Conservation (phyloP, 2,329 filamentous ascomycete species). For the Cercospora sp. region DNA sequence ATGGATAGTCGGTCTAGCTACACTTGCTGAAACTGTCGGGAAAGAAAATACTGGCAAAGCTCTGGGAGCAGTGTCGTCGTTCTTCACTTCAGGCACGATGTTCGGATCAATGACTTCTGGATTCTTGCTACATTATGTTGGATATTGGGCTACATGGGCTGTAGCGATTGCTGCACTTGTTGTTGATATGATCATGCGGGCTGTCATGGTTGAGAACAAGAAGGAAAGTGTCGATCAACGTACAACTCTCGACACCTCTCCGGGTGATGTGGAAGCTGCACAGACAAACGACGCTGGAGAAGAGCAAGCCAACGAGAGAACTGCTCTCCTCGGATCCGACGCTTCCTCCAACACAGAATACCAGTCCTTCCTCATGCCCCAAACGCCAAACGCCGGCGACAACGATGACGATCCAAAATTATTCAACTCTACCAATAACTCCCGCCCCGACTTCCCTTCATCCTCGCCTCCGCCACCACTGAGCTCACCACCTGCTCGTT, state of each 20-base stretch:
- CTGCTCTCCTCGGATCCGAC: slow-evolving; percentile 5
- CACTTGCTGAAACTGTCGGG: slow-evolving; percentile 21
- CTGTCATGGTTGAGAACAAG: slow-evolving; percentile 18
- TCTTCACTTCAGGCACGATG: slow-evolving; percentile 22
- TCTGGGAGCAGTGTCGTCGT: slow-evolving; percentile 17
- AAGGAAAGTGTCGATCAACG: not conserved
- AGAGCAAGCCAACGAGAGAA: not conserved
- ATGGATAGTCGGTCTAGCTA: slow-evolving; percentile 26
- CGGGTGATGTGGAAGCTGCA: not conserved
- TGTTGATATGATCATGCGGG: slow-evolving; percentile 19
- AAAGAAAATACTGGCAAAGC: slow-evolving; percentile 21
- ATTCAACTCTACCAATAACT: not conserved
- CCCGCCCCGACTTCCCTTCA: slow-evolving; percentile 7
- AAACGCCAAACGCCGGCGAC: not conserved
- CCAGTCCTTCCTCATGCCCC: not conserved
- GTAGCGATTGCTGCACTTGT: slow-evolving; percentile 17
- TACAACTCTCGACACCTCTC: not conserved
- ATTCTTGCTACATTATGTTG: slow-evolving; percentile 20
- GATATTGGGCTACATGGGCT: slow-evolving; percentile 26
- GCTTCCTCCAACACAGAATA: not conserved
- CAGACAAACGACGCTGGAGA: not conserved
- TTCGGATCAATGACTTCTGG: slow-evolving; percentile 20
- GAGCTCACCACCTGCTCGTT: not conserved
- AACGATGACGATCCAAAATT: not conserved
- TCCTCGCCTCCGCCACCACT: not conserved